Base-by-base conservation (phyloP, 257 asterid genomes). In the Petrea volubilis region DNA sequence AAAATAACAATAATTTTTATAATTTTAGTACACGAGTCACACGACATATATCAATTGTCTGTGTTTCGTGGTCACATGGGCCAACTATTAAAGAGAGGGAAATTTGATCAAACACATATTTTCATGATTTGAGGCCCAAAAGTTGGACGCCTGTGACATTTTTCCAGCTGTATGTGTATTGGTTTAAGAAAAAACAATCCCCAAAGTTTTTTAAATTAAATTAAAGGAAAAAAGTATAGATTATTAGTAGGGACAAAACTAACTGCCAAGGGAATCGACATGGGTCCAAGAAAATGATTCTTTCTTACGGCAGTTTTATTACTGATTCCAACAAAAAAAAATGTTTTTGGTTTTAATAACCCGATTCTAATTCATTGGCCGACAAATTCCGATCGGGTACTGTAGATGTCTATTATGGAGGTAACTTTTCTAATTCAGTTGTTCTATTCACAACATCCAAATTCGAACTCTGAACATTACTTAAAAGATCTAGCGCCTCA, bases 241-340 rank as follows among this genome's bases (percentile, higher is more conserved):
- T 56, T n/a, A n/a, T n/a, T 47, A 69, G 73, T 74, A 53, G 71
- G 67, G 83, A 82, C 81, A 71, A 68, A 34, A 71, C 49, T 73
- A 86, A 57, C 44, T 33, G 74, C 81, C 90, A 74, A 36, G 40
- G 64, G 31, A 75, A 47, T 65, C 53, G 77, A 84, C 79, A 77
- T 60, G 77, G 49, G 86, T 28, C 85, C 92, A 60, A 68, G 23
- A 66, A 69, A 70, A 36, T 40, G 58, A 78, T 83, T 85, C 84
- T 81, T 33, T 70, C 79, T 55, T 64, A 55, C 52, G 60, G 77
- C 77, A 43, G 75, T 83, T 83, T n/a, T 65, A 61, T 75, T 41
- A 68, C 29, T 46, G 46, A 51, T 17, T 68, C 56, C 79, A 70
- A 64, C 49, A 58, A 61, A 31, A 2, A 33, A 33, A 3, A 7